Evolutionary conservation across 768 basidiomycete species (phyloP), one percentile per base, ranked within the genome.

Genomic region (Tricholoma terreum): DNA sequence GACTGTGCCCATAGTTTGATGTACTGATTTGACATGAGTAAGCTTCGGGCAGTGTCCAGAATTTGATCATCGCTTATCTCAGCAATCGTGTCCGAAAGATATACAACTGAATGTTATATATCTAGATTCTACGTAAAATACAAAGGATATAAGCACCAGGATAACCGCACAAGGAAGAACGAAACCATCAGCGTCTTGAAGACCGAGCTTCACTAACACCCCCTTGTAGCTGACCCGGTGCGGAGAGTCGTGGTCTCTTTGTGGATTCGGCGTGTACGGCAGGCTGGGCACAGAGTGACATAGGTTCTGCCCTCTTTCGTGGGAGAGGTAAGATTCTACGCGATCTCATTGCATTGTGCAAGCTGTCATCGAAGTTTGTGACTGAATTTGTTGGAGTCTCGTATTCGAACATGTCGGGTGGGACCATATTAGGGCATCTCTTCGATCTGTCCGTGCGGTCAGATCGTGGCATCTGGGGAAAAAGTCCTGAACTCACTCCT

Each of bases 401-500:
- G 46, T 31, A 31, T 49, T 49, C 30, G 11, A 22, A 10, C 19
- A 19, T 24, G 22, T 45, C 22, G 4, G 12, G 43, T 49, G 14
- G 30, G 17, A 17, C 10, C 12, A 17, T 10, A 10, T 49, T 12
- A 1, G 12, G 17, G 8, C 14, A 15, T 27, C 46, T 31, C 27
- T n/a, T 31, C 1, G 27, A 49, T n/a, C 45, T 46, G 12, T 15
- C 27, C 15, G 2, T 3, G 6, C 2, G 22, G 9, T 49, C 10
- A 49, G 46, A 30, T 31, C 46, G 14, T n/a, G 17, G 15, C 15
- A 30, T 17, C 33, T 9, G 17, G 40, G 3, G 11, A 22, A 31
- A 30, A 34, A 19, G 5, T 0, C n/a, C 10, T 30, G 19, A 8
- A 58, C 61, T 49, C 49, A 63, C 58, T 57, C 30, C 1, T 53